Evolutionary conservation across 2,329 filamentous ascomycete genomes (phyloP).

Genomic region (Penicillium sp.): DNA sequence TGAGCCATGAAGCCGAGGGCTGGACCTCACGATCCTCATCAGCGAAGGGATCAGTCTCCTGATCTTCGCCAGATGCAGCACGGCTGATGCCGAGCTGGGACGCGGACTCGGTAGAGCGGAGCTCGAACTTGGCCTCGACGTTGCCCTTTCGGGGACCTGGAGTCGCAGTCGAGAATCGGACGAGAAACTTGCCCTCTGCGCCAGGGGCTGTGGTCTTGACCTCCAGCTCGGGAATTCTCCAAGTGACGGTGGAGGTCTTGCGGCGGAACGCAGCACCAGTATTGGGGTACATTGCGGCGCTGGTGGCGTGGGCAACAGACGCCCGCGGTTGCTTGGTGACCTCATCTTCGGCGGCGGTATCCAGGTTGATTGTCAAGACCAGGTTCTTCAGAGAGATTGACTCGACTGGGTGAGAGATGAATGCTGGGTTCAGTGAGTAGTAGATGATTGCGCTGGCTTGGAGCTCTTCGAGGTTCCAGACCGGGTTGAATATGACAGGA

Average conservation of each 20-base stretch:
- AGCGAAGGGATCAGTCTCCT: constrained; percentile 50
- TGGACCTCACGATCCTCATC: constrained; percentile 42
- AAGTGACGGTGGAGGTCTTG: constrained; percentile 49
- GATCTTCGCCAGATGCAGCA: constrained; percentile 28
- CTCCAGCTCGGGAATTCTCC: constrained; percentile 52
- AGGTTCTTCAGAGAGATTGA: constrained; percentile 71
- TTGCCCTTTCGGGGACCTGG: constrained; percentile 71
- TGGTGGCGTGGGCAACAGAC: constrained; percentile 40
- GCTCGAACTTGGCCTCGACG: constrained; percentile 83
- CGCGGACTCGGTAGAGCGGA: constrained; percentile 55
- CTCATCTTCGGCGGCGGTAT: constrained; percentile 42
- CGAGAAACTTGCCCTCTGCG: constrained; percentile 73
- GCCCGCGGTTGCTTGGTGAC: constrained; percentile 50
- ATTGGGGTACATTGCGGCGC: constrained; percentile 50
- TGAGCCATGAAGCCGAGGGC: constrained; percentile 58
- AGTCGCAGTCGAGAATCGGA: constrained; percentile 75
- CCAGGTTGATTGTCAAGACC: constrained; percentile 63
- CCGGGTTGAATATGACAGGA: constrained; percentile 71
- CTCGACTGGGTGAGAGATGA: constrained; percentile 47
- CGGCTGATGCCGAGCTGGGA: constrained; percentile 67
- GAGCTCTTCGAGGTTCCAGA: constrained; percentile 80
- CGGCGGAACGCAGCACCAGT: constrained; percentile 48
- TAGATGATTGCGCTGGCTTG: constrained; percentile 85
- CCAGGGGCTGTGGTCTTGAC: constrained; percentile 47
- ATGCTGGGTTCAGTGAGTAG: constrained; percentile 79